Conservation (phyloP, 352 stramenopile genomes). For the Phytophthora parvispora region DNA sequence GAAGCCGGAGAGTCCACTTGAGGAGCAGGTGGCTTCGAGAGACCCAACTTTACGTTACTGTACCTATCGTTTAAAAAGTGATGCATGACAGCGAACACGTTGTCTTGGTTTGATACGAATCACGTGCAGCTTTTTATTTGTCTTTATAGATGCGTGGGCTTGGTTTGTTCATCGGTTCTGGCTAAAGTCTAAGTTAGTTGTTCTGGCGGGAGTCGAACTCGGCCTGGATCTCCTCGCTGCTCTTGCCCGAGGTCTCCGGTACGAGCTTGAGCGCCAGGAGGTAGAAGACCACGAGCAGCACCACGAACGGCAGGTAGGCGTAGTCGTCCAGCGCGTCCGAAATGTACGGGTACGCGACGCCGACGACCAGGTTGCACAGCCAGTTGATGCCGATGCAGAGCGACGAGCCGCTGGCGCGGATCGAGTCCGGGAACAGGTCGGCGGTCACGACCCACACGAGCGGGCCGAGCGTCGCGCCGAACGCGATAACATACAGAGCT, state of each 20-base stretch:
- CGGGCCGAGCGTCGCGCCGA: slow-evolving; percentile 26
- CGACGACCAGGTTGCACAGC: slow-evolving; percentile 63
- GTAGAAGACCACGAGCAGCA: slow-evolving; percentile 50
- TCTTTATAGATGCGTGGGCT: too few species aligned
- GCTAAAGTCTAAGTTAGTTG: neutral
- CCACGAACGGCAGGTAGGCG: slow-evolving; percentile 61
- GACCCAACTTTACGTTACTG: too few species aligned
- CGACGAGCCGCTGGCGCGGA: slow-evolving; percentile 27
- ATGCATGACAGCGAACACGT: too few species aligned
- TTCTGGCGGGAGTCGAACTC: slow-evolving; percentile 37
- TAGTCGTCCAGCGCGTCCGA: slow-evolving; percentile 46
- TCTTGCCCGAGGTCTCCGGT: slow-evolving; percentile 74
- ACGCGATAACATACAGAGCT: slow-evolving; percentile 49
- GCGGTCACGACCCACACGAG: slow-evolving; percentile 36
- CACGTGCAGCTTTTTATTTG: too few species aligned
- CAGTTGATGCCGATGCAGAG: slow-evolving; percentile 54
- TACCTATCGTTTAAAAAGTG: too few species aligned
- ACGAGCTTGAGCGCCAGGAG: slow-evolving; percentile 49
- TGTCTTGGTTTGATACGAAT: too few species aligned
- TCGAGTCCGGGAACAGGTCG: slow-evolving; percentile 31
- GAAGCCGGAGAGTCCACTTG: too few species aligned
- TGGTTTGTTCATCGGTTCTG: too few species aligned
- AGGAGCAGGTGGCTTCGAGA: too few species aligned
- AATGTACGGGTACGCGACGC: slow-evolving; percentile 65
- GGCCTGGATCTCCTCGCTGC: slow-evolving; percentile 62